phyloP scores from a whole-genome alignment of 2,329 filamentous ascomycete species.

The Sclerotinia spermophila region DNA sequence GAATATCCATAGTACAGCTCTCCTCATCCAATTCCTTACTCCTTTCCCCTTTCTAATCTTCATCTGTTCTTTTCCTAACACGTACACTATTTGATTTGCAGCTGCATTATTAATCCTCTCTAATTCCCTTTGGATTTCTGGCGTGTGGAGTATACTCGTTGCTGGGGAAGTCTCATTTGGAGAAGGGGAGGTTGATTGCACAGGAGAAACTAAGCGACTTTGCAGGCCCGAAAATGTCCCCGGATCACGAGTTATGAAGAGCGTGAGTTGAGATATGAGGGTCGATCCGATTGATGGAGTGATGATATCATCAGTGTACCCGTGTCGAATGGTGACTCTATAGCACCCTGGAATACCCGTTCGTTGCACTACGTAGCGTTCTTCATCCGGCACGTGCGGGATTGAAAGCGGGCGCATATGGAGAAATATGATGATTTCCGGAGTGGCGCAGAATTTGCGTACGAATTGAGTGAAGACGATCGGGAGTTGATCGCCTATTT shows the following conservation, averaged over 20 bases:
- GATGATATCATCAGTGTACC: slow-evolving; percentile 69
- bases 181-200: background rate
- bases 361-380: slow-evolving; percentile 45
- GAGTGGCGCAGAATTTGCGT: slow-evolving; percentile 63
- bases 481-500: slow-evolving; percentile 62
- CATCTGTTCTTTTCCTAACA: slow-evolving; percentile 62
- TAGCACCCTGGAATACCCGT: slow-evolving; percentile 58
- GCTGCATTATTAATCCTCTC: slow-evolving; percentile 45
- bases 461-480: slow-evolving; percentile 70
- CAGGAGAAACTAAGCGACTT: background rate
- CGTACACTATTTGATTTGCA: slow-evolving; percentile 50
- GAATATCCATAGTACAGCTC: slow-evolving; percentile 51
- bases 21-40: slow-evolving; percentile 38
- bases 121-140: slow-evolving; percentile 40
- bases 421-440: slow-evolving; percentile 70
- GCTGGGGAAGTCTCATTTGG: background rate
- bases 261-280: slow-evolving; percentile 55
- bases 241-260: slow-evolving; percentile 44
- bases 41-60: slow-evolving; percentile 42
- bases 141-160: slow-evolving; percentile 26
- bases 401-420: slow-evolving; percentile 62
- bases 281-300: slow-evolving; percentile 59
- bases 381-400: slow-evolving; percentile 50
- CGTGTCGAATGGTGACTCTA: slow-evolving; percentile 65
- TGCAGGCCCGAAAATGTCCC: slow-evolving; percentile 21